These are phyloP conservation scores for Colletotrichum sp. DNA, from an alignment of 2,329 filamentous ascomycete genomes.

Conservation along the genomic window DNA sequence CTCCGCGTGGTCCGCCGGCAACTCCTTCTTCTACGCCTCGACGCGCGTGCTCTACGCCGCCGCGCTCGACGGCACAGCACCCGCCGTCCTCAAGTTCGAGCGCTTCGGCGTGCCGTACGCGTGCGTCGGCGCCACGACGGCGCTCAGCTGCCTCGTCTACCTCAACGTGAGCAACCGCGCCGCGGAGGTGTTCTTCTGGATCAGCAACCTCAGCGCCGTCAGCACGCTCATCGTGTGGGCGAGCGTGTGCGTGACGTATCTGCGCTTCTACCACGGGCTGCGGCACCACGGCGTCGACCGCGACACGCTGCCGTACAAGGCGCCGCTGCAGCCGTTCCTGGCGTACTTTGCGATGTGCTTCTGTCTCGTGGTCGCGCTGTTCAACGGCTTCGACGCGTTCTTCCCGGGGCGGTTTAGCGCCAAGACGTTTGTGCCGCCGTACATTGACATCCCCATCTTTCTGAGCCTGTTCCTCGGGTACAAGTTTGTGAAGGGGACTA, in stretches of 20 bases:
- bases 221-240: slow-evolving; percentile 74
- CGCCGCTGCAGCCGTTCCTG: slow-evolving; percentile 70
- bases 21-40: slow-evolving; percentile 66
- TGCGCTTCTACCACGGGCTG: slow-evolving; percentile 72
- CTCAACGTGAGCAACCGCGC: slow-evolving; percentile 60
- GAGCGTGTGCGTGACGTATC: slow-evolving; percentile 70
- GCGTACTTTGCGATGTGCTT: slow-evolving; percentile 67
- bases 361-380: slow-evolving; percentile 69
- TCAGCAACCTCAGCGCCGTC: slow-evolving; percentile 65
- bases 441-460: slow-evolving; percentile 74
- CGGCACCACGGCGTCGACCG: slow-evolving; percentile 68
- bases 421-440: slow-evolving; percentile 67
- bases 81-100: slow-evolving; percentile 61
- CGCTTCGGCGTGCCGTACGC: slow-evolving; percentile 28
- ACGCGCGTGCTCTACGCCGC: slow-evolving; percentile 65
- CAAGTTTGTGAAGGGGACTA: slow-evolving; percentile 70
- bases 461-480: slow-evolving; percentile 67
- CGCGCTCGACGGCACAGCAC: slow-evolving; percentile 64
- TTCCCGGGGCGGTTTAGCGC: slow-evolving; percentile 55
- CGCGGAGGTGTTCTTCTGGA: slow-evolving; percentile 49
- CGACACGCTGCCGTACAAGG: slow-evolving; percentile 68
- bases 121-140: slow-evolving; percentile 46
- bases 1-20: slow-evolving; percentile 72
- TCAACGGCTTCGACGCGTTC: slow-evolving; percentile 77
- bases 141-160: slow-evolving; percentile 68